Evolutionary conservation across 768 basidiomycete genomes (phyloP), one percentile per base, ranked within the genome.

Genomic region (Omphalotus guepiniiformis): DNA sequence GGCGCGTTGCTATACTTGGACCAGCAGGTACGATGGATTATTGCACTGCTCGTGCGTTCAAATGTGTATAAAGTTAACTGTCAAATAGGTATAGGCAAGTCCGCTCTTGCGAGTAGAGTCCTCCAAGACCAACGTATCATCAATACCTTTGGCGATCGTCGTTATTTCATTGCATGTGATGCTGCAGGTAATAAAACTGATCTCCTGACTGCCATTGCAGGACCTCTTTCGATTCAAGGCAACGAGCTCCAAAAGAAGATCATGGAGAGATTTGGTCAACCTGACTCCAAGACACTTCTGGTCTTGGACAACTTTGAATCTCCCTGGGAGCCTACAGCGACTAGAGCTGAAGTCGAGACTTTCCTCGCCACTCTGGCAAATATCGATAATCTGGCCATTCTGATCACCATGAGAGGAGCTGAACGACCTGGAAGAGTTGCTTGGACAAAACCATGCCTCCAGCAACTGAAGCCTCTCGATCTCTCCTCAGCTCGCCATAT

Each of bases 261-360:
- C 23, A 26, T 56, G 16, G 50, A 54, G 8, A 48, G 40, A 2
- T 47, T 56, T 3, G 48, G 49, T 9, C 23, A 50, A 13, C 22
- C 43, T 1, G n/a, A n/a, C n/a, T n/a, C n/a, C n/a, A 41, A 52
- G 25, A 28, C 39, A 8, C 16, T 54, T 26, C 34, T 59, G 18
- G 52, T 57, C 4, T 21, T 59, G 15, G 58, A 59, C 41, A 59
- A 59, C 37, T 57, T 59, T 19, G 58, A 59, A 37, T 49, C 52
- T 3, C 49, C 58, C 2, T 59, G 58, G 58, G 58, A 59, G 48
- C 29, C 48, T 9, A 34, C 11, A 19, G 39, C 42, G 19, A 45
- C 51, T 12, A 52, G 47, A 48, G 44, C 49, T 42, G 54, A 57
- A 25, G 56, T 56, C 6, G 58, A 59, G 29, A 42, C 29, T n/a